Conservation (phyloP, 257 asterid species). For the Lycium ferocissimum region DNA sequence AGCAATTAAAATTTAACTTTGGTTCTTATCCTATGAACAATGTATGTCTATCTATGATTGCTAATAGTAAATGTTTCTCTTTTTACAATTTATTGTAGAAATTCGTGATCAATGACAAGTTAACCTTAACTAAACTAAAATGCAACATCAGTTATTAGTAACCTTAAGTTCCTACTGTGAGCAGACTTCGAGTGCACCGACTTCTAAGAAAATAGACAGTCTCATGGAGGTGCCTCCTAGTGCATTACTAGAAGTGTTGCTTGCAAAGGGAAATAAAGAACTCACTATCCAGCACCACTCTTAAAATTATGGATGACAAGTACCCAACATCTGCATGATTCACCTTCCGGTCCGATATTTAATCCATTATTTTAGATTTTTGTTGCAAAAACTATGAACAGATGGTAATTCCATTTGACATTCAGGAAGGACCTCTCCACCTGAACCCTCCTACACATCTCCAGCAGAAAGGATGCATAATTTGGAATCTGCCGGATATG, state of each 20-base stretch:
- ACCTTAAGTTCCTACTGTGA: constrained; percentile 19
- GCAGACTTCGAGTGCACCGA: constrained; percentile 52
- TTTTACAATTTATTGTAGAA: neutral
- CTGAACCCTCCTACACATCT: no score
- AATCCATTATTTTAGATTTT: no score
- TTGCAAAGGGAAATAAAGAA: constrained; percentile 42
- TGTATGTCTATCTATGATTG: no score
- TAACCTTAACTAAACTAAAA: no score
- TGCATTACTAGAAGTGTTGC: constrained; percentile 55
- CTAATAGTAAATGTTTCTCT: neutral
- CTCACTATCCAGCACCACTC: constrained; percentile 71
- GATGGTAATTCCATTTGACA: no score
- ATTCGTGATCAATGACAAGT: no score
- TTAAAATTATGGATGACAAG: constrained; percentile 29
- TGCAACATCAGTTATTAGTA: neutral
- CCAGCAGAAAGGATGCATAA: no score
- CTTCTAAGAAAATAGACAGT: constrained; percentile 57
- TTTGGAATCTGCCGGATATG: no score
- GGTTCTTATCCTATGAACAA: neutral
- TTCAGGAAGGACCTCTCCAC: no score
- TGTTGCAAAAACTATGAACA: no score
- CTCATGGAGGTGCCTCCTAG: constrained; percentile 74
- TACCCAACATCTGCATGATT: no score
- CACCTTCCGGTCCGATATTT: no score
- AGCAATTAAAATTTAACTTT: neutral